A percentile compares a stretch with the other conserved stretches of the same genome.
Evolutionary conservation across 192 early-diverging fungal species (phyloP).

Genomic region (Linderina pennispora): DNA sequence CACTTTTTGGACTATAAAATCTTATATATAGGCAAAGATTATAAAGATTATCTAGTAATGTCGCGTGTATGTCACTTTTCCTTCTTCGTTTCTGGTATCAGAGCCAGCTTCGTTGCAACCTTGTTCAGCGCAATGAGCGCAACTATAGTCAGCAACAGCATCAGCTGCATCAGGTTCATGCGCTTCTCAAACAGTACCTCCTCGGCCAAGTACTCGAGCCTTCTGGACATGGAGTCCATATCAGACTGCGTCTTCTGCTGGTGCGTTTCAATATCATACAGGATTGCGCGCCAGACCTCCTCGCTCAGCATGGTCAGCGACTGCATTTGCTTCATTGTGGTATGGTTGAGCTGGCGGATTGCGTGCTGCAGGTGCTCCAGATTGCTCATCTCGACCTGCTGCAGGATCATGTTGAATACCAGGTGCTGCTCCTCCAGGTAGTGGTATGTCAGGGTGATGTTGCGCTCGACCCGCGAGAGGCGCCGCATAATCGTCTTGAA

Average conservation of each 20-base stretch:
- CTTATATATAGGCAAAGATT: too few relatives aligned
- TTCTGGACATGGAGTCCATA: conserved; percentile 21
- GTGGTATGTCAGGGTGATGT: conserved; percentile 65
- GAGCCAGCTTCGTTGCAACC: conserved; percentile 39
- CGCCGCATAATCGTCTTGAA: conserved; percentile 92
- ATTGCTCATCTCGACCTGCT: conserved; percentile 54
- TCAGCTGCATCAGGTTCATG: conserved; percentile 48
- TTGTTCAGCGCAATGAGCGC: conserved; percentile 41
- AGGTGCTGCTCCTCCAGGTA: conserved; percentile 76
- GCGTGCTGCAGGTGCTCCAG: conserved; percentile 58
- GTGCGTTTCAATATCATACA: conserved; percentile 46
- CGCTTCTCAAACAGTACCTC: conserved; percentile 52
- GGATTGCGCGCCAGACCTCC: conserved; percentile 48
- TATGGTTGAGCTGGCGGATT: conserved; percentile 61
- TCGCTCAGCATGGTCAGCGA: conserved; percentile 51
- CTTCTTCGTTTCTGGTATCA: conserved; percentile 47
- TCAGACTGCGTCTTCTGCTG: conserved; percentile 40
- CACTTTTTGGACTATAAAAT: too few relatives aligned
- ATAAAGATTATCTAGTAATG: too few relatives aligned
- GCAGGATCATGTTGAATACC: conserved; percentile 59
- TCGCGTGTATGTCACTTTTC: conserved; percentile 41
- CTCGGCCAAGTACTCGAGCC: conserved; percentile 40
- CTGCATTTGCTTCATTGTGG: conserved; percentile 57
- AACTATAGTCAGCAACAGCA: conserved; percentile 38
- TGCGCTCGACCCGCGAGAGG: conserved; percentile 69